Base-by-base conservation (phyloP, 2,329 filamentous ascomycete species). In the Venturia aucupariae region DNA sequence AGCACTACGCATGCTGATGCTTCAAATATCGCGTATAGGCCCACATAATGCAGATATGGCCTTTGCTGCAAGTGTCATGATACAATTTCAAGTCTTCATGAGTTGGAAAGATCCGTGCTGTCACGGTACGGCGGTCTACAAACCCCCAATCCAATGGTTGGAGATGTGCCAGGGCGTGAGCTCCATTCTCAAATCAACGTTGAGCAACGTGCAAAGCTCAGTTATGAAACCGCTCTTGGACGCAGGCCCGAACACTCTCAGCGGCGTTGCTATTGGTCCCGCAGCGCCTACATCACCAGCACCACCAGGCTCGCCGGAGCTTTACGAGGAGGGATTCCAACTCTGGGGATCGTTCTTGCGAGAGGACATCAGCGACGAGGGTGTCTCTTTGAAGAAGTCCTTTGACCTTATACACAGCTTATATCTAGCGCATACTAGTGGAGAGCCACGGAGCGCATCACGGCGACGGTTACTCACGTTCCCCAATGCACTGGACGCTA, bases 51-150 rank as follows among this genome's bases (percentile, higher is more conserved):
- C 63, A 8, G 63, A 48, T 17, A 51, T 61, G 54, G 63, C 48
- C 8, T 64, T 64, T 55, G 63, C 63, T 17, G 63, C 63, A 61
- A 54, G 42, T 19, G 38, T 48, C 13, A 61, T 64, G 42, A 64
- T 64, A 51, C 42, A 51, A 27, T 64, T 64, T 42, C 63, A 64
- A 41, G 39, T 55, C 5, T 61, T 48, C 42, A 61, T 61, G 41
- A 51, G 41, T 10, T 64, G 63, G 63, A 60, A 54, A 42, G 63
- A 64, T 51, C 63, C 63, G 32, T 64, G 63, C 38, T 32, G 41
- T 39, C 38, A 61, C 15, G 38, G 54, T 22, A 35, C 19, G 24
- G 22, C 35, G 8, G 46, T 32, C n/a, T 64, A 64, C 32, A 32
- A 46, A n/a, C 57, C 48, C 15, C 63, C 63, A n/a, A 41, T 63